A percentile compares a stretch with the other conserved stretches of the same genome.
Conservation (phyloP, 805 yeast species). For the Cyberlindnera mississippiensis region DNA sequence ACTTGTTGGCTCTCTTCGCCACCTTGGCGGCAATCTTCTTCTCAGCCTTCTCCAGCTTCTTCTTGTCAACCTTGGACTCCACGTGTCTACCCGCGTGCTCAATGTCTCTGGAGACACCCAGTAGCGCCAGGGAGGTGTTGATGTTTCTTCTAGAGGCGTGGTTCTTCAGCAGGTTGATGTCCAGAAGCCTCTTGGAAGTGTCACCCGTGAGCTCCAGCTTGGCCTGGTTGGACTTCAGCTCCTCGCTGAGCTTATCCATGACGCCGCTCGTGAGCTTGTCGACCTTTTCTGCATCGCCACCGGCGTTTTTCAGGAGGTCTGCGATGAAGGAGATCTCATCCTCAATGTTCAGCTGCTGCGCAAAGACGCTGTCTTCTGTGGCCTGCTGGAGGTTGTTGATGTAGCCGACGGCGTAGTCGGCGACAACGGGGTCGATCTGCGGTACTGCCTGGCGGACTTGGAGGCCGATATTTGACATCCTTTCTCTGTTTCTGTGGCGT, state of each 20-base stretch:
- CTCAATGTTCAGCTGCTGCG: constrained; percentile 64
- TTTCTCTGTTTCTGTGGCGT: neutral
- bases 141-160: constrained; percentile 62
- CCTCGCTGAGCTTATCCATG: constrained; percentile 44
- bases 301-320: constrained; percentile 71
- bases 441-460: constrained; percentile 87
- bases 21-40: constrained; percentile 95
- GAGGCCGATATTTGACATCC: constrained; percentile 37
- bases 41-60: constrained; percentile 96
- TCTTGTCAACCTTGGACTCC: constrained; percentile 93
- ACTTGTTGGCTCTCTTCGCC: constrained; percentile 78
- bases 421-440: constrained; percentile 77
- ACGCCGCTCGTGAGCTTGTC: constrained; percentile 43
- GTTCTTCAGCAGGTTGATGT: constrained; percentile 67
- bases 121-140: constrained; percentile 68
- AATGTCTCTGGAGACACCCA: constrained; percentile 78
- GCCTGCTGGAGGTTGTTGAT: constrained; percentile 74
- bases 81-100: constrained; percentile 89
- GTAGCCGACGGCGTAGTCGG: constrained; percentile 88
- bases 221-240: constrained; percentile 63
- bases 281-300: constrained; percentile 64
- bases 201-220: constrained; percentile 79
- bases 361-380: constrained; percentile 78
- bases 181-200: constrained; percentile 80
- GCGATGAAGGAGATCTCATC: constrained; percentile 67